Conservation (phyloP, 2,329 filamentous ascomycete genomes). For the Didymella keratinophila region DNA sequence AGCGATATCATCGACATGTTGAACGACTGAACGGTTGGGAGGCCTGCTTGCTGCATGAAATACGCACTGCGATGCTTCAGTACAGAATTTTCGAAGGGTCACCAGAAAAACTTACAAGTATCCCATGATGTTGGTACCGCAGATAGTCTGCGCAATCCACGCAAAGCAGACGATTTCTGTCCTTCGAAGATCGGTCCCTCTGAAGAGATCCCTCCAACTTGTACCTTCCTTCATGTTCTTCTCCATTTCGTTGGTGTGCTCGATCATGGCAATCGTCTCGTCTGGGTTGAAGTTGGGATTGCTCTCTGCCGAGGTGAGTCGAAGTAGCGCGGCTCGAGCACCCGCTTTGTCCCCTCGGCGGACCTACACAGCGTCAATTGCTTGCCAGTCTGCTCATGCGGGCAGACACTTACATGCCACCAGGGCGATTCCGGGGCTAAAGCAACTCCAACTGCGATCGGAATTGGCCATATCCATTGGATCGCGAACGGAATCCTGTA, state of each 20-base stretch:
- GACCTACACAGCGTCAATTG: not conserved
- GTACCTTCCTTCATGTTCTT: slow-evolving; percentile 71
- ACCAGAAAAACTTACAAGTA: slow-evolving; percentile 44
- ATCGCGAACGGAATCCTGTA: slow-evolving; percentile 71
- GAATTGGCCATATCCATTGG: slow-evolving; percentile 78
- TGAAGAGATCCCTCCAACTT: slow-evolving; percentile 82
- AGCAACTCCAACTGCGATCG: slow-evolving; percentile 68
- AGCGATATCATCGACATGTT: slow-evolving; percentile 62
- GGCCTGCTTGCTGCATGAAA: slow-evolving; percentile 57
- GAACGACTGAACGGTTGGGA: slow-evolving; percentile 53
- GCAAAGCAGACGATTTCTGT: slow-evolving; percentile 71
- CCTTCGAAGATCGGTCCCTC: slow-evolving; percentile 74
- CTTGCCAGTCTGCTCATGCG: not conserved
- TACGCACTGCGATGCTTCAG: slow-evolving; percentile 47
- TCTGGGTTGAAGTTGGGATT: slow-evolving; percentile 60
- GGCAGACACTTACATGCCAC: slow-evolving; percentile 65
- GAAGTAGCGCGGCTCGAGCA: slow-evolving; percentile 69
- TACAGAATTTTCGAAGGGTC: not conserved
- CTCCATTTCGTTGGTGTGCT: slow-evolving; percentile 85
- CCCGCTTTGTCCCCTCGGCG: slow-evolving; percentile 68
- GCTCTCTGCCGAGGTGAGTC: slow-evolving; percentile 65
- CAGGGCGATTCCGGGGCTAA: slow-evolving; percentile 75
- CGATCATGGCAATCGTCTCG: slow-evolving; percentile 83
- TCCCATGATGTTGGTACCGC: slow-evolving; percentile 54
- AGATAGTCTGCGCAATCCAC: slow-evolving; percentile 56